These are phyloP conservation scores for Tricholoma bakamatsutake DNA, from an alignment of 768 basidiomycete genomes.

Conservation along the genomic window DNA sequence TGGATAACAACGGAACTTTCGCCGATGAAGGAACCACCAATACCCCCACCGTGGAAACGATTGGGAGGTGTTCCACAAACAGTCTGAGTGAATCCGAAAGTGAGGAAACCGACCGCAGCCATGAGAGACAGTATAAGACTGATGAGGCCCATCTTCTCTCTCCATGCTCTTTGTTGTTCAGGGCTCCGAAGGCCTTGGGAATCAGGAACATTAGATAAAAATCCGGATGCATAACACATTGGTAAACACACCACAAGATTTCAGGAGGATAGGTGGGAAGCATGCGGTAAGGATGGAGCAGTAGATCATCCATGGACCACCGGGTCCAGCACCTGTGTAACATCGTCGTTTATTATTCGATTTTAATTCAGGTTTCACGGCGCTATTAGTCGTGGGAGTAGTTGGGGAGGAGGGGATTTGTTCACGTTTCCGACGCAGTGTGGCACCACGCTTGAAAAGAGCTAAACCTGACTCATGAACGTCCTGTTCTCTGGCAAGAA, in stretches of 20 bases:
- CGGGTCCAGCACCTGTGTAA: slow-evolving; percentile 81
- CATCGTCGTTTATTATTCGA: slow-evolving; percentile 35
- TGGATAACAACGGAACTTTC: slow-evolving; percentile 87
- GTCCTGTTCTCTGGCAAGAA: slow-evolving; percentile 88
- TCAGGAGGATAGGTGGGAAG: slow-evolving; percentile 74
- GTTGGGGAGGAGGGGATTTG: slow-evolving; percentile 37
- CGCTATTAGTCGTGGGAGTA: slow-evolving; percentile 16
- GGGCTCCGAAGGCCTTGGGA: slow-evolving; percentile 77
- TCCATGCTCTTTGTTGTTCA: slow-evolving; percentile 94
- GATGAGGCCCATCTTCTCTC: slow-evolving; percentile 96
- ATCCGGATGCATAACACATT: background rate
- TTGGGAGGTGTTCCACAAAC: slow-evolving; percentile 89
- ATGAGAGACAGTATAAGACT: slow-evolving; percentile 75
- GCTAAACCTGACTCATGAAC: slow-evolving; percentile 86
- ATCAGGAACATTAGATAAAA: background rate
- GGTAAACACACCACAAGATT: slow-evolving; percentile 62
- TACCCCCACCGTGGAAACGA: slow-evolving; percentile 74
- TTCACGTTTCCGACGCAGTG: slow-evolving; percentile 65
- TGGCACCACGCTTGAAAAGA: slow-evolving; percentile 84
- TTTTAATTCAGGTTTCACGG: slow-evolving; percentile 31
- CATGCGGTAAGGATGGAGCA: slow-evolving; percentile 80
- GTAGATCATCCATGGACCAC: slow-evolving; percentile 94
- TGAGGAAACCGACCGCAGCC: slow-evolving; percentile 94
- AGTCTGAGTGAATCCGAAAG: slow-evolving; percentile 93
- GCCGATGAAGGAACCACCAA: slow-evolving; percentile 64